phyloP scores from a whole-genome alignment of 352 stramenopile species.

The Globisporangium spinosum region DNA sequence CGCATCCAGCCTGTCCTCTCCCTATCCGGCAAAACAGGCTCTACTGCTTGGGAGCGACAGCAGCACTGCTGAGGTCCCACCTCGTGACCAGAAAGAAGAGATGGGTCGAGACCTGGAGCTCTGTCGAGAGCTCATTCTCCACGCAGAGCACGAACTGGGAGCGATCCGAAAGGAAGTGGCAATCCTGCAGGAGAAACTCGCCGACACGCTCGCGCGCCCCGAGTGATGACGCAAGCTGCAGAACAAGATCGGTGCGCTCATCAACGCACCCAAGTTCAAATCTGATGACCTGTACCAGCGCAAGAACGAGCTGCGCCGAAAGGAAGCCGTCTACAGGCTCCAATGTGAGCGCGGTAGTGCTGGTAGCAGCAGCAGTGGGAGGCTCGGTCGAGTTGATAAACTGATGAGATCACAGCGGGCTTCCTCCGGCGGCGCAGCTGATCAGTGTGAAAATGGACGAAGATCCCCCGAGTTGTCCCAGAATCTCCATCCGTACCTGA shows the following conservation, averaged over 20 bases:
- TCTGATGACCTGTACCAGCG: conserved; percentile 71
- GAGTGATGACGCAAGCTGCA: conserved; percentile 52
- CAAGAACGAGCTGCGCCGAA: conserved; percentile 67
- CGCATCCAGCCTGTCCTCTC: neutral
- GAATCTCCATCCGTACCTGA: conserved; percentile 15
- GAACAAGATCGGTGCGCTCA: conserved; percentile 40
- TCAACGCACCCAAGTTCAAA: conserved; percentile 61
- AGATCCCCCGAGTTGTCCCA: conserved; percentile 2
- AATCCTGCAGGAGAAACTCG: conserved; percentile 40
- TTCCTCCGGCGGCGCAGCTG: neutral
- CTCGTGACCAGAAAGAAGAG: conserved; percentile 14
- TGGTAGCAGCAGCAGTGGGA: neutral
- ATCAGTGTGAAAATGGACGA: neutral
- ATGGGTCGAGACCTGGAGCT: conserved; percentile 51
- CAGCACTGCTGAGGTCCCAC: neutral
- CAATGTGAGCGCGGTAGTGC: conserved; percentile 8
- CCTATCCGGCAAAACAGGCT: neutral
- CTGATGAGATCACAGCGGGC: neutral
- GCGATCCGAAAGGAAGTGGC: conserved; percentile 55
- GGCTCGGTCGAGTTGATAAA: neutral
- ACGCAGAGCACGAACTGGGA: conserved; percentile 58
- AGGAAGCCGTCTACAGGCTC: conserved; percentile 40
- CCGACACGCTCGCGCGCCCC: conserved; percentile 22
- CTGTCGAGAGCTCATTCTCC: conserved; percentile 53
- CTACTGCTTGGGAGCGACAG: neutral